These are phyloP conservation scores for Coccomyxa sp. DNA, from an alignment of 139 green algal species.

Conservation along the genomic window DNA sequence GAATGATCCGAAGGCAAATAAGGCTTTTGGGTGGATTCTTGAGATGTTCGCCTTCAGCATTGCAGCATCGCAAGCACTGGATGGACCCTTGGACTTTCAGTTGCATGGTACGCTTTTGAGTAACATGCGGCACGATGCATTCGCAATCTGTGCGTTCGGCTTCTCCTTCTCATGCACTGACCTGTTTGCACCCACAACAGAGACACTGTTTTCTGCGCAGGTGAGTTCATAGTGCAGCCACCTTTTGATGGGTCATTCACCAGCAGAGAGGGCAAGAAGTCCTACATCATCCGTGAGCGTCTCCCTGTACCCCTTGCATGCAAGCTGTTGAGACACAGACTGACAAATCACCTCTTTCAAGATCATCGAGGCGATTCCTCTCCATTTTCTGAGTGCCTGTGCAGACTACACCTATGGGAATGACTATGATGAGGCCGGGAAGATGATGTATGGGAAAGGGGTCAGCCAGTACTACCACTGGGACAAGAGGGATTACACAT, in stretches of 20 bases:
- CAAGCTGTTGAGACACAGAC: no score
- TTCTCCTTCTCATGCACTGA: no score
- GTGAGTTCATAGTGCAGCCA: conserved; percentile 59
- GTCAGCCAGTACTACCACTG: conserved; percentile 52
- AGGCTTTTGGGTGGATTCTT: conserved; percentile 69
- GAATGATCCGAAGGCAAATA: conserved; percentile 48
- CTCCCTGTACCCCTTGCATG: neutral
- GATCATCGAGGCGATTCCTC: no score
- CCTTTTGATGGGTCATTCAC: conserved; percentile 53
- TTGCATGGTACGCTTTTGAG: conserved; percentile 16
- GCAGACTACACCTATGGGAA: conserved; percentile 72
- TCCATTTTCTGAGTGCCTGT: neutral
- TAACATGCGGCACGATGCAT: neutral
- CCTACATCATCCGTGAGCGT: neutral
- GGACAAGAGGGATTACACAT: conserved; percentile 63
- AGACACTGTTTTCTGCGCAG: neutral
- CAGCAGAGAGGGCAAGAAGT: neutral
- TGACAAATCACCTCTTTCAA: no score
- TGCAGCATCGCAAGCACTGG: conserved; percentile 23
- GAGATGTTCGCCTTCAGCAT: conserved; percentile 40
- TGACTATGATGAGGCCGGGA: conserved; percentile 46
- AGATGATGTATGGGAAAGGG: conserved; percentile 40
- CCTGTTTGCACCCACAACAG: no score
- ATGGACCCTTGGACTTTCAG: conserved; percentile 30
- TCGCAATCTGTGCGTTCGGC: no score